Base-by-base conservation (phyloP, 768 basidiomycete genomes). In the Lactarius tabidus region DNA sequence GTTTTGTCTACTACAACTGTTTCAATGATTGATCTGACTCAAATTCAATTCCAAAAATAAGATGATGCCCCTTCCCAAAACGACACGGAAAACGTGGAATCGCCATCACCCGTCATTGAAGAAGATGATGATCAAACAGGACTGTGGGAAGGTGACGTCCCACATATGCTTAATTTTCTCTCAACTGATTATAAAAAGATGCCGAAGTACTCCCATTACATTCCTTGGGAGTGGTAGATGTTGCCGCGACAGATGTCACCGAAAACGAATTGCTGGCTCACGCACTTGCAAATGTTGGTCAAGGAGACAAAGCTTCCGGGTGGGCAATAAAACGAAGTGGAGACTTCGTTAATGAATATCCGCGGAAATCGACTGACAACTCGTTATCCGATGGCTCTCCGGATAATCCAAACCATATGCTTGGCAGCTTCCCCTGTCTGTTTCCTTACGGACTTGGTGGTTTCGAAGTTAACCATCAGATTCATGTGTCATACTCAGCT, bases 331-430 rank as follows among this genome's bases (percentile, higher is more conserved):
- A 45, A 23, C 0, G n/a, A 23, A 23, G 43, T 3, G 23, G 43
- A 4, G 10, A 23, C 9, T 45, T 45, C 10, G 10, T 45, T 3
- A 45, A 45, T 4, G 43, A 45, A 12, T 45, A 45, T 20, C 20
- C 43, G 4, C 43, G n/a, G 20, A 6, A 8, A 20, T 1, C 4
- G 1, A 0, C 18, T 1, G 7, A 20, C 8, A 9, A 20, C 1
- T 0, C 8, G 0, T 3, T n/a, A 1, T n/a, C 43, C 1, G n/a
- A 23, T 12, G 43, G n/a, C 0, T 3, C 10, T 12, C 1, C 8
- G 0, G 10, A 45, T 0, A 45, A n/a, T 20, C 43, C 43, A 0
- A 45, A 45, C 5, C 43, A 45, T 10, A 9, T n/a, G 0, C 41
- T 43, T n/a, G 41, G 41, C 2, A 43, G 6, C 7, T 43, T 43